Base-by-base conservation (phyloP, 1,139 yeast species). In the Saccharomycopsis phalli region DNA sequence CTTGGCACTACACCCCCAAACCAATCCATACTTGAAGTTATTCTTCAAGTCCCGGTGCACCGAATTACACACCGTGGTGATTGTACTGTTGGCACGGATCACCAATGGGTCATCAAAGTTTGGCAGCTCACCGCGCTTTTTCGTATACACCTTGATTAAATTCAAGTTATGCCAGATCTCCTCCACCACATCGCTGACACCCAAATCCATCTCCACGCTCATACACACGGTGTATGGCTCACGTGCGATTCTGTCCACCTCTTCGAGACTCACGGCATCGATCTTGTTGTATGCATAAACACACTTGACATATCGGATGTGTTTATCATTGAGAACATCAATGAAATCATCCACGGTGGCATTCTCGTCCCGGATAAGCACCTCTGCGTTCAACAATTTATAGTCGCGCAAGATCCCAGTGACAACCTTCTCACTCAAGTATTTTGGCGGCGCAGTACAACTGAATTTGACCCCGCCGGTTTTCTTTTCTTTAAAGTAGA, bases 1-100 rank as follows among this genome's bases (percentile, higher is more conserved):
- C 59, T 91, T 91, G 4, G 96, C 83, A 40, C 94, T 81, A 1
- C 88, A 78, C 0, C 98, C 98, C 97, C 97, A 91, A 8, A 91
- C 96, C 53, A 87, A 63, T 1, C 97, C 97, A 58, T 87, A 86
- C 57, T 87, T 83, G 66, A 91, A 91, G 56, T 83, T 86, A 52
- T 81, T 78, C 54, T 87, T 87, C 70, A 91, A 82, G 52, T 88
- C 96, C 52, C 95, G 71, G 58, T 91, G 98, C 49, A 91, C 81
- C 10, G 93, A 72, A 57, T 91, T 93, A 66, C 98, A 91, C 21
- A 91, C 87, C 51, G 80, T 87, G 50, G 80, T 87, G 39, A 88
- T 74, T 1, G 93, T 68, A 17, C 94, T 81, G 45, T 78, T 71
- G 45, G 69, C 71, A 53, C 97, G 71, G 7, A 91, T 94, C 40